phyloP scores from a whole-genome alignment of 768 basidiomycete species.

The Filobasidium wieringae region DNA sequence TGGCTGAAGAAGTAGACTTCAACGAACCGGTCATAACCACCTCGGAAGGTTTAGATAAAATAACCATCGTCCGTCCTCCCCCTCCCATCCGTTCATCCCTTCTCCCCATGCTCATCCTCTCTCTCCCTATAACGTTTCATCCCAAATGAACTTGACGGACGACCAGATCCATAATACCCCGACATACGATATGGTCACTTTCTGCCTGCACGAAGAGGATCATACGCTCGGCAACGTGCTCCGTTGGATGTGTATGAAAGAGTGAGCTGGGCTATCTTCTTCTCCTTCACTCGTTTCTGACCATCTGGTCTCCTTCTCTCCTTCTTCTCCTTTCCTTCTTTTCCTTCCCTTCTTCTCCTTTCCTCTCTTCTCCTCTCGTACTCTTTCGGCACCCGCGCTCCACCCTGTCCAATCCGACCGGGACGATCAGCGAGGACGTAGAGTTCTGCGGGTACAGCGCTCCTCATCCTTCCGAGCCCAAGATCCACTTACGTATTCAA shows the following conservation, averaged over 20 bases:
- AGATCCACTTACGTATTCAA: slow-evolving; percentile 94
- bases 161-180: slow-evolving; percentile 42
- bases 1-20: slow-evolving; percentile 2
- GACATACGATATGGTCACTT: slow-evolving; percentile 80
- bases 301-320: neutral
- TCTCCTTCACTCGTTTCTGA: neutral
- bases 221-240: slow-evolving; percentile 93
- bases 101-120: neutral
- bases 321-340: neutral
- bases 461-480: slow-evolving; percentile 93
- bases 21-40: neutral
- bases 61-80: slow-evolving; percentile 29
- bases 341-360: neutral
- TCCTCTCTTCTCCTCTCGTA: too few species aligned
- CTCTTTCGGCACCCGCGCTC: too few species aligned
- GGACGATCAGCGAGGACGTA: slow-evolving; percentile 71
- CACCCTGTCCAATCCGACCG: too few species aligned
- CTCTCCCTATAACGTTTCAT: neutral
- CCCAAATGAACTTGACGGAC: slow-evolving; percentile 60
- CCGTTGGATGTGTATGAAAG: slow-evolving; percentile 98
- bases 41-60: slow-evolving; percentile 21
- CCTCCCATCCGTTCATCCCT: neutral
- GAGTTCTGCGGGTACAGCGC: slow-evolving; percentile 97
- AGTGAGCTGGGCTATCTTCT: slow-evolving; percentile 48
- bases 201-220: slow-evolving; percentile 80